Evolutionary conservation across 352 stramenopile species (phyloP), one percentile per base, ranked within the genome.

Genomic region (Pythium dissimile): DNA sequence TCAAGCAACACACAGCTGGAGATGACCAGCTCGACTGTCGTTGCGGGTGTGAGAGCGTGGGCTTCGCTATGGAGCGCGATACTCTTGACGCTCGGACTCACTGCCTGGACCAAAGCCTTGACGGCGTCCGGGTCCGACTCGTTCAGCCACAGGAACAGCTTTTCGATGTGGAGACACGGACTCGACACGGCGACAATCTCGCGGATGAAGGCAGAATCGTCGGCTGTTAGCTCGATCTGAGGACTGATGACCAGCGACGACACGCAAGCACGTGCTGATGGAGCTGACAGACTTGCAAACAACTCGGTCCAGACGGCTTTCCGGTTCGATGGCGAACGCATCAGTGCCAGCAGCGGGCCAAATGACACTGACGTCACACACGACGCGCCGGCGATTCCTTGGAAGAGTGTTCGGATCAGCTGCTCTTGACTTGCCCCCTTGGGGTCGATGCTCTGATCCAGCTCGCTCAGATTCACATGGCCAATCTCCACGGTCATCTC

Each of bases 351-450:
- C 3, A 63, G 32, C 11, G 55, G 46, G 0, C 55, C 55, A 31
- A 56, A 63, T 37, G 55, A 63, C 16, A 63, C 21, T 13, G 44
- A 24, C 0, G 55, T 63, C 11, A 63, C 55, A 26, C 46, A 57
- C 12, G 21, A 27, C 10, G 55, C 45, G 5, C 55, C 46, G 12
- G 35, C 16, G 31, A 63, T 63, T 6, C 46, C 55, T 21, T 30
- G 45, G 7, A 63, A 56, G 4, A 63, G 9, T 18, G 39, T 63
- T 15, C 42, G 18, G 27, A 63, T 45, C 5, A 63, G 30, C 8
- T 32, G 12, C 26, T 43, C 18, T 18, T 52, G 47, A 21, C 32
- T 49, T 4, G 27, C 5, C 4, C 20, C 39, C 21, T 56, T 46
- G 5, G 23, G 26, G 1, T 61, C 44, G 8, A 55, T 9, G 10